Evolutionary conservation across 2,329 filamentous ascomycete species (phyloP), one percentile per base, ranked within the genome.

Genomic region (Aspergillus thermomutatus): DNA sequence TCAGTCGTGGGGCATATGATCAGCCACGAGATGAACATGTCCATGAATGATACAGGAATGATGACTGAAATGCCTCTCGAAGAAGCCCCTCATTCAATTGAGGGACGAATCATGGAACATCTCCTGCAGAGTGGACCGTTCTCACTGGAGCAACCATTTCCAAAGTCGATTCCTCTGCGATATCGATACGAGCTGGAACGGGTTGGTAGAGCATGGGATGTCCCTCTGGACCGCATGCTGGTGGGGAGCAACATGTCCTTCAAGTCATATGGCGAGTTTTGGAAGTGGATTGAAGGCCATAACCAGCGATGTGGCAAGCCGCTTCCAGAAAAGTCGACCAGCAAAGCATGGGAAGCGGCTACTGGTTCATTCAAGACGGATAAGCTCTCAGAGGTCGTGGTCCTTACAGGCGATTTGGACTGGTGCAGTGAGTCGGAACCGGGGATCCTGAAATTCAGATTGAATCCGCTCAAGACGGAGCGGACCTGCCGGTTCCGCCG

Each of bases 401-500:
- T 74, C 4, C 60, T 80, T 1, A 75, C 71, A 0, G 78, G 76
- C 1, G 67, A 71, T 6, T 59, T 81, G 26, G 67, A 73, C 4
- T 78, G 75, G 72, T 70, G 71, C 47, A 54, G 64, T 8, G 58
- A 69, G 37, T 53, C 60, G 3, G 69, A 75, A 43, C 53, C 63
- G 3, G 70, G 73, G 0, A 66, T 75, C 5, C 69, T 79, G 34
- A 72, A 72, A 40, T 59, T 80, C 28, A 70, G 54, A 14, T 61
- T 79, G 25, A 75, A 76, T 25, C 72, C 77, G 0, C 61, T 80
- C 1, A 76, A 74, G 50, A 59, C 71, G 4, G 78, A 80, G 21
- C 54, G 68, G 50, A 73, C 75, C 10, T 78, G 76, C 65, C 76
- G 79, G 1, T 75, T 81, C 34, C 70, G 75, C 50, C 71, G 79